Evolutionary conservation across 768 basidiomycete genomes (phyloP).

Genomic region (Podaxis sp.): DNA sequence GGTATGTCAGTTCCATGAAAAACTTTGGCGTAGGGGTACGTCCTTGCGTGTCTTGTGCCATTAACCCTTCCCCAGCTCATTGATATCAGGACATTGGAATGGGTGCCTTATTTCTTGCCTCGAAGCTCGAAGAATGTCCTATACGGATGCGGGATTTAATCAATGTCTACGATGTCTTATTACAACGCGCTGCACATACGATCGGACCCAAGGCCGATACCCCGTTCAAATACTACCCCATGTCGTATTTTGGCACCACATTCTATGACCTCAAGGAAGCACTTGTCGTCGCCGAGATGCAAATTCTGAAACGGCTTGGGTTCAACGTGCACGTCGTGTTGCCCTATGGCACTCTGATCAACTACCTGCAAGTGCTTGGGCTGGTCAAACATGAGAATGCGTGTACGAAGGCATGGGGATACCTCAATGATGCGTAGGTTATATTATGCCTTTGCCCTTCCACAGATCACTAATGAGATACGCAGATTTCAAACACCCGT

Average conservation of each 20-base stretch:
- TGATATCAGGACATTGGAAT: conserved; percentile 74
- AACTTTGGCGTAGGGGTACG: conserved; percentile 92
- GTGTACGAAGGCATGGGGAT: conserved; percentile 87
- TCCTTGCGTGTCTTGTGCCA: conserved; percentile 17
- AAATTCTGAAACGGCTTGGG: conserved; percentile 91
- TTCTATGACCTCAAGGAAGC: conserved; percentile 97
- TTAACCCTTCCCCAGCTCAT: conserved; percentile 1
- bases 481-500: conserved; percentile 91
- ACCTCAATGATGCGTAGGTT: conserved; percentile 92
- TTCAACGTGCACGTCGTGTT: conserved; percentile 94
- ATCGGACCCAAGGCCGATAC: conserved; percentile 34
- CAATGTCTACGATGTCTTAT: conserved; percentile 88
- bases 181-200: conserved; percentile 68
- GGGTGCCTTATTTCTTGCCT: conserved; percentile 86
- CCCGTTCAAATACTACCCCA: conserved; percentile 71
- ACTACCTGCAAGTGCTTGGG: conserved; percentile 91
- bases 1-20: conserved; percentile 93
- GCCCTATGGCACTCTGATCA: conserved; percentile 92
- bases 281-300: conserved; percentile 95
- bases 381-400: conserved; percentile 69
- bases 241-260: conserved; percentile 85
- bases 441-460: neutral
- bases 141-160: conserved; percentile 91
- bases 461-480: neutral
- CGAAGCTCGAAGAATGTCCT: conserved; percentile 91